Conservation (phyloP, 495 filamentous ascomycete species). For the Annulohypoxylon bovei region DNA sequence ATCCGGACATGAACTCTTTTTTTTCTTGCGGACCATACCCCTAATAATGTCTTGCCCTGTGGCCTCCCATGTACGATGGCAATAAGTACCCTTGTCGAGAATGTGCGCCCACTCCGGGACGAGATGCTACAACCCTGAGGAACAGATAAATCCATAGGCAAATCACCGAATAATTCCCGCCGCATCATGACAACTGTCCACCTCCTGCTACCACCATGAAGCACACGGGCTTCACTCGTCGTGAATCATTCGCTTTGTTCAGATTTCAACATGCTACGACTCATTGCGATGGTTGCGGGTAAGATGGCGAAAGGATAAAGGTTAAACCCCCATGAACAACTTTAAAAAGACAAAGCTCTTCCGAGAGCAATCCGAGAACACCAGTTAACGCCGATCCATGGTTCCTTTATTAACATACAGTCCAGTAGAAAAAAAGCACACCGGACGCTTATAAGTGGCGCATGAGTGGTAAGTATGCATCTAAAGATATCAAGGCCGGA, state of each 20-base stretch:
- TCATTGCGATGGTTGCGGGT: conserved; percentile 11
- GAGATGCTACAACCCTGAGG: neutral
- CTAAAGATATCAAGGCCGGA: neutral
- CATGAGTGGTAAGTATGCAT: neutral
- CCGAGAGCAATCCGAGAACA: conserved; percentile 20
- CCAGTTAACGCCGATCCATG: conserved; percentile 39
- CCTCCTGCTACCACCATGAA: neutral
- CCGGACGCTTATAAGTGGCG: neutral
- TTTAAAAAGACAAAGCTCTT: conserved; percentile 3
- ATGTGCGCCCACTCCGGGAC: neutral
- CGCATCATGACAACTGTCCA: conserved; percentile 2
- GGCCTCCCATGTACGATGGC: neutral
- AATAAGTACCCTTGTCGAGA: neutral
- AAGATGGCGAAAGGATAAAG: neutral
- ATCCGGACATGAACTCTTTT: conserved; percentile 10
- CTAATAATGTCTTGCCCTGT: neutral
- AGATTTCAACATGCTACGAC: neutral
- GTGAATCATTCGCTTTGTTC: conserved; percentile 1
- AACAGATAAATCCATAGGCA: conserved; percentile 1
- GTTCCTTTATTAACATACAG: conserved; percentile 38
- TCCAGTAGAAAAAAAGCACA: conserved; percentile 20
- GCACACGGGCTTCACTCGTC: neutral
- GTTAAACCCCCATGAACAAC: neutral
- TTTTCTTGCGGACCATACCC: neutral
- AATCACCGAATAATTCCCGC: conserved; percentile 1